Conservation (phyloP, 192 early-diverging fungal genomes). For the Rhizophagus sp. region DNA sequence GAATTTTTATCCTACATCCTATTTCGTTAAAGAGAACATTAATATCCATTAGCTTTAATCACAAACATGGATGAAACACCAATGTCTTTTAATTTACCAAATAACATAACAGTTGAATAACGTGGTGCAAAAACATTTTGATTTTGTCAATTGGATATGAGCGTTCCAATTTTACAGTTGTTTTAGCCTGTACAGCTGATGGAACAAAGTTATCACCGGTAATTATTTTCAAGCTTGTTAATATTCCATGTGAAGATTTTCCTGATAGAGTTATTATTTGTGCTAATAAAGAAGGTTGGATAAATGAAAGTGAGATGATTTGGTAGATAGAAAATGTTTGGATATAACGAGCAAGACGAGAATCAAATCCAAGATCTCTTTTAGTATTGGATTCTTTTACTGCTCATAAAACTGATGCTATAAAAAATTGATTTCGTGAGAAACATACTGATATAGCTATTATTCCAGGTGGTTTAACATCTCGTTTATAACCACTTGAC, state of each 20-base stretch:
- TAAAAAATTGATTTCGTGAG: not conserved
- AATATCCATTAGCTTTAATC: too few relatives aligned
- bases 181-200: not conserved
- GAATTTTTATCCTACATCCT: not conserved
- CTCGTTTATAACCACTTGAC: not conserved
- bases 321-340: conserved; percentile 11
- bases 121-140: not conserved
- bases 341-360: not conserved
- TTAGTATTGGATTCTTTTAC: not conserved
- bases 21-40: not conserved
- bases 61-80: not conserved
- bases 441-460: not conserved
- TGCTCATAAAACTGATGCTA: conserved; percentile 3
- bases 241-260: too few relatives aligned
- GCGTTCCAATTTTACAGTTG: not conserved
- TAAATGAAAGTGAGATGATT: conserved; percentile 6
- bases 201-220: not conserved
- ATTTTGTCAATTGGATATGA: not conserved
- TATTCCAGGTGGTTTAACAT: not conserved
- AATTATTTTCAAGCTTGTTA: too few relatives aligned
- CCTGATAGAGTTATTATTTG: not conserved
- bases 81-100: not conserved
- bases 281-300: not conserved
- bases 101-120: conserved; percentile 9
- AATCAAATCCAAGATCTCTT: not conserved